Evolutionary conservation across 306 rosid genomes (phyloP), one percentile per base, ranked within the genome.

Genomic region (Castanea crenata): DNA sequence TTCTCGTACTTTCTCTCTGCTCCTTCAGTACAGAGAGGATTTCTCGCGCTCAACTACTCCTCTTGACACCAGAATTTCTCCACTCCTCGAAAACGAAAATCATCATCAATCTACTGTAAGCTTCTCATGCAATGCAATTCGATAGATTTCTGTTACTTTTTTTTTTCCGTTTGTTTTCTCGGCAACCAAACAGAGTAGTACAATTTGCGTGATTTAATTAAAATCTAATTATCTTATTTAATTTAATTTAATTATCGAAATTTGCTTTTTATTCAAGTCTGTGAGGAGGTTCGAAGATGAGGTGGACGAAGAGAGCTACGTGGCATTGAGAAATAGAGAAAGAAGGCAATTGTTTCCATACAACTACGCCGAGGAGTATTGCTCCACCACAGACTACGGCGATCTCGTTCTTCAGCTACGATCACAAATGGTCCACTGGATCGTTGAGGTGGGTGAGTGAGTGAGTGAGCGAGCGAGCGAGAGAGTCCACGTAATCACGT

Each of bases 301-400:
- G 55, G 97, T 78, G 20, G 92, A 90, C 11, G 98, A 93, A 83
- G 97, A 90, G 59, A 84, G 93, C 86, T 93, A 93, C 79, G 85
- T 54, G 83, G 76, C 87, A 81, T 82, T 93, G 62, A 87, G 97
- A 76, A 83, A 68, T 61, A 87, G 98, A 77, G 98, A 93, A 64
- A 84, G 91, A 81, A 85, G 65, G 59, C 88, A 77, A 31, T 78
- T 83, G n/a, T 79, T 76, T 77, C 27, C 73, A 76, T 86, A 73
- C 71, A 89, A 92, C 85, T 91, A 90, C 79, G 74, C 56, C 14
- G 85, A 86, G 15, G 82, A 83, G 5, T 91, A 87, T 86, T 77
- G 80, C 57, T 85, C 90, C 76, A 51, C 85, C 55, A 79, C 90
- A 69, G 86, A 91, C 34, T 78, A 79, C 69, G 91, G 94, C 54